Evolutionary conservation across 1,284 basidiomycete species (phyloP), one percentile per base, ranked within the genome.

Genomic region (Phellinidium pouzarii): DNA sequence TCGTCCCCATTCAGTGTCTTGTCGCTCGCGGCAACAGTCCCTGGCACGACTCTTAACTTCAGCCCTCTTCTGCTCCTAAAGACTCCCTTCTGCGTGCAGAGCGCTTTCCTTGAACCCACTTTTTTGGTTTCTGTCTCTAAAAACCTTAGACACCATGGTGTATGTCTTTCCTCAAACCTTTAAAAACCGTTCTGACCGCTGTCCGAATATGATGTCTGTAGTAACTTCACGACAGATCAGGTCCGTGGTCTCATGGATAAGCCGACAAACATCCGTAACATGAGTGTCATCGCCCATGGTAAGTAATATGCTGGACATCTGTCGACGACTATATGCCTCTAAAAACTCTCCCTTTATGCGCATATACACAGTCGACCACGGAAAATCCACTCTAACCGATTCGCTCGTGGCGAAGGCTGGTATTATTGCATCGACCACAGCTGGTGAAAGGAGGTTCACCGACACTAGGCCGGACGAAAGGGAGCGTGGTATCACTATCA

Each of bases 401-500:
- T 98, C 96, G 50, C 81, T 99, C 54, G 94, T 99, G 66, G 95
- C 95, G 62, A 99, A 99, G 80, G 96, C 96, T 60, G 96, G 96
- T 85, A 99, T 99, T 71, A 98, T 99, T 67, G 95, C 96, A 63
- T 76, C 79, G 54, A 77, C 92, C 67, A 97, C 97, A 73, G 94
- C 96, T 60, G 95, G 94, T 72, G 94, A 98, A 61, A 82, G 91
- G 82, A 93, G 96, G 64, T 97, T 95, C 72, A 99, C 92, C 61
- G 95, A 99, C 74, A 99, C 96, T 64, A 77, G 95, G 79, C 84
- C 91, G 40, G 96, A 99, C 70, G 96, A 99, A 78, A 99, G 97
- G 71, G 96, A 99, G 72, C 94, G 96, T 77, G 96, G 96, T 81
- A 99, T 99, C 67, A 99, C 96, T 57, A 99, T 99, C 79, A 99